Base-by-base conservation (phyloP, 108 stramenopile species). In the Stephanodiscus triporus region DNA sequence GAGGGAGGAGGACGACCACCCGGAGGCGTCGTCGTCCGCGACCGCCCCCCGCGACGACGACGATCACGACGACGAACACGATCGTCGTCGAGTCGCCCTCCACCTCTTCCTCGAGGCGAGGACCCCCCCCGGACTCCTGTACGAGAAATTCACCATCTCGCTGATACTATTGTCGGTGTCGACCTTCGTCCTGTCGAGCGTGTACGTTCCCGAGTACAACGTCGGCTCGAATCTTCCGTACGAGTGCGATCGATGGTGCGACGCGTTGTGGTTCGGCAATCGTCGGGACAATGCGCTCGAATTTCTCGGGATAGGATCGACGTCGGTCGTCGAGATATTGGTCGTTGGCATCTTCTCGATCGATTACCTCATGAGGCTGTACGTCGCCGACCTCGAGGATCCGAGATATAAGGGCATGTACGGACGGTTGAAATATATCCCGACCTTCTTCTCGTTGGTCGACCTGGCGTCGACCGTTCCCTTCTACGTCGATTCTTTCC, bases 381-480 rank as follows among this genome's bases (percentile, higher is more conserved):
- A 71, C 47, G 81, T 85, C 14, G 79, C 85, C 13, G 87, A 89
- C 58, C 81, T 93, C 50, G 77, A 89, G 42, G 66, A 81, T 76
- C 20, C 60, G n/a, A 80, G 77, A 47, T 89, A 83, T 38, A 10
- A 23, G 23, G 90, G 89, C 2, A 29, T 66, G 0, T 6, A 19
- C 27, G 88, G 88, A n/a, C 68, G 90, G 2, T 57, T 32, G 1
- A 63, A 71, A 0, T 95, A 78, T 45, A 40, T 91, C 17, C 76
- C 75, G 17, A 80, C 83, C 10, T 90, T 91, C 72, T 91, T 85
- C 64, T 86, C 88, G 14, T 27, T 92, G 54, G 91, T 97, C 6
- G 96, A 97, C 77, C 73, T 97, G 61, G 89, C 82, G 14, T 88
- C 88, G 9, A 97, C 88, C 4, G 58, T 96, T 16, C 96, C 96